Evolutionary conservation across 108 stramenopile species (phyloP).

Genomic region (Skeletonema costatum): DNA sequence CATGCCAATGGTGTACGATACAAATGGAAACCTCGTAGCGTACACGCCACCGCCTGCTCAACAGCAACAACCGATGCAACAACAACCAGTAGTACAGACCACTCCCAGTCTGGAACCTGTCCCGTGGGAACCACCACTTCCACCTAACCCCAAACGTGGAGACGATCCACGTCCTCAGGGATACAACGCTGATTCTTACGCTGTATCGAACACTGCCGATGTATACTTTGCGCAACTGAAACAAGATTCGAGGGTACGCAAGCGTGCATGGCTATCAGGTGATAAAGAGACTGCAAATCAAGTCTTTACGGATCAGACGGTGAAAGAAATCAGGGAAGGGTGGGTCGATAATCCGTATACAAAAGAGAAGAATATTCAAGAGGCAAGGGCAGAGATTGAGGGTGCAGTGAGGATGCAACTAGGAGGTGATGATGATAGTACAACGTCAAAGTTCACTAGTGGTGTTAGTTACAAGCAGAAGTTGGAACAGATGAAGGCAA

Average conservation of each 20-base stretch:
- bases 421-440: constrained; percentile 1
- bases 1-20: constrained; percentile 45
- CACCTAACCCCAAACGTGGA: constrained; percentile 18
- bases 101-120: not conserved
- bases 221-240: constrained; percentile 89
- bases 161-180: constrained; percentile 46
- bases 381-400: constrained; percentile 18
- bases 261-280: constrained; percentile 57
- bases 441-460: constrained; percentile 2
- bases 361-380: constrained; percentile 43
- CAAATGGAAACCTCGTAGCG: constrained; percentile 36
- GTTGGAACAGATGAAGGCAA: constrained; percentile 46
- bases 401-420: constrained; percentile 14
- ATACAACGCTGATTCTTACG: constrained; percentile 70
- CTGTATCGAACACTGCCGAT: constrained; percentile 80
- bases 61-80: constrained; percentile 47
- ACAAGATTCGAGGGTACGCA: constrained; percentile 78
- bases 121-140: constrained; percentile 31
- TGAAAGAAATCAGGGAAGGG: constrained; percentile 50
- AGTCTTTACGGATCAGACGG: constrained; percentile 67
- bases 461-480: constrained; percentile 72
- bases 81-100: constrained; percentile 17
- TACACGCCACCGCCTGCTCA: constrained; percentile 16
- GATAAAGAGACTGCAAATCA: constrained; percentile 62
- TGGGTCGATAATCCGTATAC: constrained; percentile 75